Evolutionary conservation across 192 early-diverging fungal species (phyloP).

Genomic region (Gonapodya prolifera): DNA sequence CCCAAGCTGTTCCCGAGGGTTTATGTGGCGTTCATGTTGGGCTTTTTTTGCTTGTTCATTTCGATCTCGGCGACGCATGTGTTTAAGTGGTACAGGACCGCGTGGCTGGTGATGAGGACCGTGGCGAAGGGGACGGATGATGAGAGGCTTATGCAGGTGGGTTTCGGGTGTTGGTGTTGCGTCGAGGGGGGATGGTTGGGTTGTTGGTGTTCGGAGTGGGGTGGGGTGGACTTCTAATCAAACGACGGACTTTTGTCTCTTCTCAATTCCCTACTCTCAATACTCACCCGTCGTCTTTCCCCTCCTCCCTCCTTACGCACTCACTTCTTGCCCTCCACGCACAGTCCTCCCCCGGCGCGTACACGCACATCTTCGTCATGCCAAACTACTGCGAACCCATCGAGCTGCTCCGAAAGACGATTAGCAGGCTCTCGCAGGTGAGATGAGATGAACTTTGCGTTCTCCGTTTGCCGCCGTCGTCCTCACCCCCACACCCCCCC

Average conservation of each 20-base stretch:
- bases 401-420: conserved; percentile 53
- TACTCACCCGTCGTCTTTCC: neutral
- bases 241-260: neutral
- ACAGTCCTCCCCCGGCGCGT: conserved; percentile 9
- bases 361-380: conserved; percentile 54
- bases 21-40: conserved; percentile 28
- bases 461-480: neutral
- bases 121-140: conserved; percentile 23
- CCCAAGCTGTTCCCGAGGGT: conserved; percentile 25
- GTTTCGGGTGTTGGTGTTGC: conserved; percentile 11
- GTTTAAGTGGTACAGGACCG: conserved; percentile 31
- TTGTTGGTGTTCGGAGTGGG: conserved; percentile 18
- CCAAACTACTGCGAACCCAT: conserved; percentile 60
- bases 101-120: conserved; percentile 21
- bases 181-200: conserved; percentile 16
- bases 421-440: conserved; percentile 39
- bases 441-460: neutral
- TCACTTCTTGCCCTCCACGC: neutral
- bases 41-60: conserved; percentile 26
- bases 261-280: neutral
- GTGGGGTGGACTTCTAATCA: conserved; percentile 5
- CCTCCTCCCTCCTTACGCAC: neutral
- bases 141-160: conserved; percentile 7
- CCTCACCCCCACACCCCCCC: neutral
- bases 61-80: conserved; percentile 29